Base-by-base conservation (phyloP, 768 basidiomycete genomes). In the Podaxis sp. region DNA sequence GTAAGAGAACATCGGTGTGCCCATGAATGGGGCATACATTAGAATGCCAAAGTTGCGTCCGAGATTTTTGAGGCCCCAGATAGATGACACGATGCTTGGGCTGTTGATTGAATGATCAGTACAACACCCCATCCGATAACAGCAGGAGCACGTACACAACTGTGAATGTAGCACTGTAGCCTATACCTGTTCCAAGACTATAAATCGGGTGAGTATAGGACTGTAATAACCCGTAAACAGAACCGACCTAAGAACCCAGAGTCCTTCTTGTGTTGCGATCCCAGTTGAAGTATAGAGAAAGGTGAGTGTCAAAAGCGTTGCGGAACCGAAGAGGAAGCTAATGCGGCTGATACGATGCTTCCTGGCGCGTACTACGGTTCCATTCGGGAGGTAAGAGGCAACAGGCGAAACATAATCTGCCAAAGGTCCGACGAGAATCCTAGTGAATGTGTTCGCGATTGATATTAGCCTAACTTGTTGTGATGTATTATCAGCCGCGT, bases 21-120 rank as follows among this genome's bases (percentile, higher is more conserved):
- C 92, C 26, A 86, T 72, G 72, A 93, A 89, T 4, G 90, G 87
- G 0, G 91, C 86, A 67, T 90, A 92, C 53, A 88, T 85, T 61
- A 92, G 69, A 40, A 91, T 73, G 26, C 91, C 90, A 63, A 85
- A 93, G 72, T 94, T 94, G 61, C 92, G 84, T 8, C 86, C 92
- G 4, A 87, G 76, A 64, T 90, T 82, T n/a, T 78, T 69, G 28
- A 81, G 71, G 12, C 92, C 92, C 89, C 90, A 94, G 24, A 89
- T 79, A 1, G 87, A 80, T 2, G 87, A 84, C 3, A 92, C 74
- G 30, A 94, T 80, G 58, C 89, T 86, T 2, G 92, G 91, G 12
- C 88, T 90, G 44, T 66, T 33, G n/a, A 42, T 64, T 38, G 26
- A 55, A 9, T 59, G 51, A 61, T 42, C 38, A 53, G 38, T 46